Percentiles rank a stretch among this genome's conserved stretches.
Evolutionary conservation across 192 early-diverging fungal genomes (phyloP).

Genomic region (Coemansia sp.): DNA sequence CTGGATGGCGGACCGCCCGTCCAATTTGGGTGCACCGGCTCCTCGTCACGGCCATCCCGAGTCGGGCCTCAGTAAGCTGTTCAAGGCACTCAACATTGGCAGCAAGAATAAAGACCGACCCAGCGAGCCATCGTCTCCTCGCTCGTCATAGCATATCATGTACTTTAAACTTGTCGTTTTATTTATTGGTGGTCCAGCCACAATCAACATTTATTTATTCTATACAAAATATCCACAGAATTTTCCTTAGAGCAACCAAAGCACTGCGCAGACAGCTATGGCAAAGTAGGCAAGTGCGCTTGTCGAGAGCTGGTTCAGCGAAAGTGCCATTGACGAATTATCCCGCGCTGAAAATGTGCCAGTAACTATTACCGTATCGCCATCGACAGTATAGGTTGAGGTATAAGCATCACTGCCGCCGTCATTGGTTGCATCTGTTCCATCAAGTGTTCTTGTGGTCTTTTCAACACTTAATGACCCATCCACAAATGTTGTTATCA

Average conservation of each 20-base stretch:
- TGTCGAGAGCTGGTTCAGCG: too few species aligned
- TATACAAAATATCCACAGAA: too few species aligned
- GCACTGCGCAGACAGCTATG: too few species aligned
- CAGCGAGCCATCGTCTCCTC: not conserved
- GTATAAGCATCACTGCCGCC: slow-evolving; percentile 8
- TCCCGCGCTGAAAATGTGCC: slow-evolving; percentile 10
- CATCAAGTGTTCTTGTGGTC: slow-evolving; percentile 19
- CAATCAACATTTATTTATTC: too few species aligned
- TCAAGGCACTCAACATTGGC: slow-evolving; percentile 19
- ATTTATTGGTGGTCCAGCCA: too few species aligned
- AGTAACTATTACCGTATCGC: slow-evolving; percentile 27
- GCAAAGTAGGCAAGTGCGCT: too few species aligned
- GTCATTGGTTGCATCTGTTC: not conserved
- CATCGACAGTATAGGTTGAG: slow-evolving; percentile 29
- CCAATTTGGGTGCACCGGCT: slow-evolving; percentile 29
- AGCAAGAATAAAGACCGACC: slow-evolving; percentile 3
- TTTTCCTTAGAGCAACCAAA: too few species aligned
- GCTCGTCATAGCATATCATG: not conserved
- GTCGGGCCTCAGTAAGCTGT: slow-evolving; percentile 25
- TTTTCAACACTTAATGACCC: slow-evolving; percentile 15
- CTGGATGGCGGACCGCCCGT: slow-evolving; percentile 53
- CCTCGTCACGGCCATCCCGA: slow-evolving; percentile 26
- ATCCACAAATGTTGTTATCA: slow-evolving; percentile 36
- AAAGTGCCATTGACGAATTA: not conserved
- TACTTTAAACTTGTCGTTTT: too few species aligned